Percentiles rank a stretch among this genome's conserved stretches.
These are phyloP conservation scores for Echites panduratus DNA, from an alignment of 257 asterid species.

Conservation along the genomic window DNA sequence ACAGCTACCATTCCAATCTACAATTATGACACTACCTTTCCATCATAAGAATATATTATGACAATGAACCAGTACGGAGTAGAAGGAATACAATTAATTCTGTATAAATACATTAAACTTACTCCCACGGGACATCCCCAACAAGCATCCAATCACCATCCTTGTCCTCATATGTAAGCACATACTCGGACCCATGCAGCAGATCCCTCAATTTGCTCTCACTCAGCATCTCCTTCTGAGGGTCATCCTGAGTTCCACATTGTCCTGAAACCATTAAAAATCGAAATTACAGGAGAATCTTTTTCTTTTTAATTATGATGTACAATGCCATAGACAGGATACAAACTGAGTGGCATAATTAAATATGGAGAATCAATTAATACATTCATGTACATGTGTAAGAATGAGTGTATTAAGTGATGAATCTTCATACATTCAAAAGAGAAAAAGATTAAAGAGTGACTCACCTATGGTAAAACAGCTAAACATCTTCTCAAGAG, in stretches of 20 bases:
- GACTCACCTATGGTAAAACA: constrained; percentile 52
- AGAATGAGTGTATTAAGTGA: neutral
- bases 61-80: neutral
- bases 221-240: constrained; percentile 39
- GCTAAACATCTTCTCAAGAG: constrained; percentile 87
- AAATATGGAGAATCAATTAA: neutral
- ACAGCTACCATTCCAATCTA: neutral
- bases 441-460: neutral
- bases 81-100: neutral
- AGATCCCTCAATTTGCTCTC: constrained; percentile 30
- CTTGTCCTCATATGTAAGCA: constrained; percentile 35
- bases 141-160: constrained; percentile 40
- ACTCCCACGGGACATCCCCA: constrained; percentile 38
- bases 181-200: constrained; percentile 50
- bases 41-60: too few relatives aligned
- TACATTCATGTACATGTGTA: too few relatives aligned
- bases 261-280: constrained; percentile 33
- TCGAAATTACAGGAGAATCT: neutral
- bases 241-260: constrained; percentile 57
- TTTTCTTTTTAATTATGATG: neutral
- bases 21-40: neutral
- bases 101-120: constrained; percentile 11
- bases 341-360: neutral
- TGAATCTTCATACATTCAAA: neutral
- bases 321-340: neutral